Conservation (phyloP, 306 rosid genomes). For the Rosa rugosa region DNA sequence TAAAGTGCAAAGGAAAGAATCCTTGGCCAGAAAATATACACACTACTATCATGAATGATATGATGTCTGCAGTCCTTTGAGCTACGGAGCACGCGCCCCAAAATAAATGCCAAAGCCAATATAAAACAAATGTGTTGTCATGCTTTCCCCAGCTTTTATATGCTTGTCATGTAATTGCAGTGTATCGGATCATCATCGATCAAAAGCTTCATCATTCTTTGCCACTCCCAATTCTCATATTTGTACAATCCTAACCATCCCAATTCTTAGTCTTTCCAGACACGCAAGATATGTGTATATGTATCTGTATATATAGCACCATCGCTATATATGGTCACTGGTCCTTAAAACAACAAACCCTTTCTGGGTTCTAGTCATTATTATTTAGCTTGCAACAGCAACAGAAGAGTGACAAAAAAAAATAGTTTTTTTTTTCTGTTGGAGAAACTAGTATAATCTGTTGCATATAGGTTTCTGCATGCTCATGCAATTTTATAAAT, state of each 20-base stretch:
- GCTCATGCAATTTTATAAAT: not conserved
- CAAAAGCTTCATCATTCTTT: conserved; percentile 66
- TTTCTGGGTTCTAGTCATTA: not conserved
- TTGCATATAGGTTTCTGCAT: not conserved
- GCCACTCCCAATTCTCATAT: conserved; percentile 34
- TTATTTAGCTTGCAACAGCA: not conserved
- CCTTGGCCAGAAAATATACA: not conserved
- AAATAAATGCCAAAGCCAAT: conserved; percentile 46
- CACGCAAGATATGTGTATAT: not conserved
- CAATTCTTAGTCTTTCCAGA: not conserved
- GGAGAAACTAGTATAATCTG: not conserved
- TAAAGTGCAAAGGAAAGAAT: conserved; percentile 1
- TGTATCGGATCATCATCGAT: conserved; percentile 24
- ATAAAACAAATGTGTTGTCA: conserved; percentile 32
- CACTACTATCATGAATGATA: not conserved
- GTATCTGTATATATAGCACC: not conserved
- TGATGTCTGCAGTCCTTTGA: conserved; percentile 30
- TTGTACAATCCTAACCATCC: not conserved
- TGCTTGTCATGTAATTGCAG: conserved; percentile 17
- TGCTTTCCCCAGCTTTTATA: conserved; percentile 41
- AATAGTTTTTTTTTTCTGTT: not conserved
- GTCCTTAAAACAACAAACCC: not conserved
- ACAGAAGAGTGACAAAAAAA: not conserved
- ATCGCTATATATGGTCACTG: not conserved
- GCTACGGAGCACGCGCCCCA: conserved; percentile 66